A percentile compares a stretch with the other conserved stretches of the same genome.
phyloP scores from a whole-genome alignment of 116 monocot species.

The Zostera marina region DNA sequence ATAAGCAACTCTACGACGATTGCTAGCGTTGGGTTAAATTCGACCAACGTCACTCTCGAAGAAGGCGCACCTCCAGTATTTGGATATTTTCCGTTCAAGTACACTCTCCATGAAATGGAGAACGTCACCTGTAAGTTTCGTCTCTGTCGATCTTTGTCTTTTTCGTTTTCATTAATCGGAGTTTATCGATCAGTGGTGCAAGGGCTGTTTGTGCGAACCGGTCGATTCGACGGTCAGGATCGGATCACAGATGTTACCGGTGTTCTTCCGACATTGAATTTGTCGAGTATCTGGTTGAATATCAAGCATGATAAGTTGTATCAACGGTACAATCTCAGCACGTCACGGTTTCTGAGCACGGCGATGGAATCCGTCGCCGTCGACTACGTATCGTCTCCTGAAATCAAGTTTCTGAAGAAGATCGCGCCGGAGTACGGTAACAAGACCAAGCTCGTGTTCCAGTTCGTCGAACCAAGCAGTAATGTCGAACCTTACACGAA shows the following conservation, averaged over 20 bases:
- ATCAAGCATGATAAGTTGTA: not conserved
- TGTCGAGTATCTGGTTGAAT: not conserved
- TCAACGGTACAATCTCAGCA: not conserved
- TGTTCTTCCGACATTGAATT: not conserved
- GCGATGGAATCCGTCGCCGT: constrained; percentile 9
- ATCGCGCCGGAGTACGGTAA: constrained; percentile 3
- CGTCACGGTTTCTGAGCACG: constrained; percentile 16
- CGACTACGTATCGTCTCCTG: constrained; percentile 52
- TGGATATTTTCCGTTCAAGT: not conserved
- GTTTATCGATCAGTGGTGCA: not conserved
- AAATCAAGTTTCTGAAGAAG: constrained; percentile 20
- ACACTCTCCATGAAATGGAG: not conserved
- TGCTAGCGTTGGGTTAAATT: not conserved
- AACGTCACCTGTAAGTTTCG: not conserved
- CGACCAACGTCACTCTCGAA: constrained; percentile 5
- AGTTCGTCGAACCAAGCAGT: constrained; percentile 27
- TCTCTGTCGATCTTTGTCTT: not conserved
- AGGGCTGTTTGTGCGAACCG: not conserved
- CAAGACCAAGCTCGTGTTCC: constrained; percentile 33
- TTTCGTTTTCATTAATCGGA: not conserved
- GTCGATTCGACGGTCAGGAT: not conserved
- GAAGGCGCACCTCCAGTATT: not conserved
- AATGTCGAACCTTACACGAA: constrained; percentile 45
- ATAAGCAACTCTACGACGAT: constrained; percentile 9
- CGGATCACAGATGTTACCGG: not conserved